Evolutionary conservation across 2,329 filamentous ascomycete species (phyloP).

Genomic region (Plectosphaerella sp.): DNA sequence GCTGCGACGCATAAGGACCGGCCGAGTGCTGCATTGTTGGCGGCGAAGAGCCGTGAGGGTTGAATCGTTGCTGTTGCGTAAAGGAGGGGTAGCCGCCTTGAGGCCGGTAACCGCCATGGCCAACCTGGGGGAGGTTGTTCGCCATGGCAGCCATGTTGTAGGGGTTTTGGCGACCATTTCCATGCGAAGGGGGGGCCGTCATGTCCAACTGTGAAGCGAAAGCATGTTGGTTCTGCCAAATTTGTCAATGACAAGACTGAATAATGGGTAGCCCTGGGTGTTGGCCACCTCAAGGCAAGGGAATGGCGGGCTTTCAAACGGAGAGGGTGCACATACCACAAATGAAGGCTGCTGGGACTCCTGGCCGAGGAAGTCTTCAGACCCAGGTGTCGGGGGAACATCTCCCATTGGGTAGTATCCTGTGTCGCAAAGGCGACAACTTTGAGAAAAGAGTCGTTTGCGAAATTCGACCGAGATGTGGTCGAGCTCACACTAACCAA

Average conservation of each 20-base stretch:
- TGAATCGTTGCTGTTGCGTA: constrained; percentile 27
- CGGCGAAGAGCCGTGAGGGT: constrained; percentile 23
- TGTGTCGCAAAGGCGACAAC: neutral
- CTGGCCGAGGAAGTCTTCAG: constrained; percentile 12
- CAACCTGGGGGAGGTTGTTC: constrained; percentile 34
- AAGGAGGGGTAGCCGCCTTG: constrained; percentile 29
- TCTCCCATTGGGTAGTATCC: constrained; percentile 26
- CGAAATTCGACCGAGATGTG: no score
- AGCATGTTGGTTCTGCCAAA: constrained; percentile 27
- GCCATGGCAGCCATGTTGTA: constrained; percentile 45
- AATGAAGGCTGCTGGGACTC: constrained; percentile 10
- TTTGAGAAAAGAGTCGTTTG: no score
- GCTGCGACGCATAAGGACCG: constrained; percentile 33
- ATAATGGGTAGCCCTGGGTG: neutral
- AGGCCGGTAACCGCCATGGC: constrained; percentile 25
- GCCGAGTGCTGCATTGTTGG: constrained; percentile 31
- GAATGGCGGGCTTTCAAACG: constrained; percentile 1
- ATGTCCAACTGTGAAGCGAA: constrained; percentile 40
- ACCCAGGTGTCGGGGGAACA: constrained; percentile 17
- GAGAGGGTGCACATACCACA: constrained; percentile 5
- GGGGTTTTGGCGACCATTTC: constrained; percentile 21
- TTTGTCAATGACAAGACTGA: constrained; percentile 12
- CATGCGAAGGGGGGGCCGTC: constrained; percentile 19
- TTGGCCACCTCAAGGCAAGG: constrained; percentile 6
- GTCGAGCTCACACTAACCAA: no score